phyloP scores from a whole-genome alignment of 495 filamentous ascomycete species.

The Neurospora discreta region DNA sequence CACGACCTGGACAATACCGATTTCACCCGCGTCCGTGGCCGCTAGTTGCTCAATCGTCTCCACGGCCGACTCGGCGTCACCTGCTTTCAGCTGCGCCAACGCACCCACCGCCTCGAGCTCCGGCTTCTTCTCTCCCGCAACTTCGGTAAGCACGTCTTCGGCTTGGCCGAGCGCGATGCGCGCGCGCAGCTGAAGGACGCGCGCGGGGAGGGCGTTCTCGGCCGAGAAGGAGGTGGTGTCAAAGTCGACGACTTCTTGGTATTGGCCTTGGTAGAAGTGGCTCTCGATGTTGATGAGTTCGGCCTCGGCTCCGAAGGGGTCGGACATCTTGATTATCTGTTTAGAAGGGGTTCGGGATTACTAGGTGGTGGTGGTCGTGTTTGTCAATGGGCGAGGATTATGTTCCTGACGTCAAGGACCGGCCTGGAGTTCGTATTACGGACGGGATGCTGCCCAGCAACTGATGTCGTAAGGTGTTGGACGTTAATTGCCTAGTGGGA shows the following conservation, averaged over 20 bases:
- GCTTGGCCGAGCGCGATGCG: constrained; percentile 70
- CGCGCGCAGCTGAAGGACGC: constrained; percentile 68
- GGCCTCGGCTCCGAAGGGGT: constrained; percentile 91
- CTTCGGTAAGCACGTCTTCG: constrained; percentile 55
- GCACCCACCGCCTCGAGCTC: constrained; percentile 72
- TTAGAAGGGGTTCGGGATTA: background rate
- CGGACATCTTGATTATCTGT: constrained; percentile 45
- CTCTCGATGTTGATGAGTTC: constrained; percentile 94
- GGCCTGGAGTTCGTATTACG: background rate
- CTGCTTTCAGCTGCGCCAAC: constrained; percentile 56
- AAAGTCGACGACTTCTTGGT: constrained; percentile 70
- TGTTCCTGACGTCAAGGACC: background rate
- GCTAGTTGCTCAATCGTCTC: constrained; percentile 54
- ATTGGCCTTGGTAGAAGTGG: constrained; percentile 89
- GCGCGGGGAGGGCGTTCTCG: constrained; percentile 67
- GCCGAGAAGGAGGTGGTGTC: constrained; percentile 62
- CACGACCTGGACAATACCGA: constrained; percentile 69
- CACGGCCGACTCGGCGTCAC: constrained; percentile 50
- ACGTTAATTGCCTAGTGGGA: background rate
- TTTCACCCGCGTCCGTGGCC: constrained; percentile 48
- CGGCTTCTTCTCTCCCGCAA: constrained; percentile 53
- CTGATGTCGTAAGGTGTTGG: background rate
- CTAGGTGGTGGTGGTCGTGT: background rate
- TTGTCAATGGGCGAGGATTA: background rate
- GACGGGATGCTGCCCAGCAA: background rate